Evolutionary conservation across 108 stramenopile species (phyloP), one percentile per base, ranked within the genome.

Genomic region (Chaetoceros muelleri): DNA sequence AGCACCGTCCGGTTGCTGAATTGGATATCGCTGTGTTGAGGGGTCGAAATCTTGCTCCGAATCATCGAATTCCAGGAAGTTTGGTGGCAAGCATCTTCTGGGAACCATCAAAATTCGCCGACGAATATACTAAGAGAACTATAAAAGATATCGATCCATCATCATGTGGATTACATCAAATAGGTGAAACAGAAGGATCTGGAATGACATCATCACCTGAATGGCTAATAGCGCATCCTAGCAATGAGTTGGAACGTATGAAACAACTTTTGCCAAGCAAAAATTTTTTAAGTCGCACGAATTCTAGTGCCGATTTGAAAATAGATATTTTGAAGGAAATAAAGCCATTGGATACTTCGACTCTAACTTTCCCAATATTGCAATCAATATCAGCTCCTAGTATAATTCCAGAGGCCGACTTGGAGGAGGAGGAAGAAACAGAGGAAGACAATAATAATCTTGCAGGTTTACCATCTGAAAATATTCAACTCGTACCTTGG

Each of bases 21-120:
- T 58, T 91, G 2, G 50, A 65, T 2, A 60, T 85, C 34, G 30
- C 62, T 7, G 70, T 85, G 1, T 45, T 62, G 2, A 74, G 66
- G 27, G 89, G 89, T 17, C 69, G 57, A 52, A 80, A 79, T 55
- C 57, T 91, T 8, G 60, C 75, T 19, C 83, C 83, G 10, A 85
- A 90, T 10, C 58, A 79, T 27, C 85, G 89, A 7, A 58, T 90
- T 30, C 74, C 89, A 8, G 89, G 89, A 51, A 81, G 69, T 49
- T 72, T 77, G 20, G 78, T 69, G 24, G 82, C 81, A 24, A 61
- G 61, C 7, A 72, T 87, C 19, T 60, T 66, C 16, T 87, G 64
- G 58, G 81, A 87, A 55, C 78, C 79, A 24, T 25, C 65, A 30
- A 65, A 79, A 19, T 79, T 70, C 50, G 71, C 70, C 7, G 68